Evolutionary conservation across 2,329 filamentous ascomycete species (phyloP), one percentile per base, ranked within the genome.

Genomic region (Calonectria pseudoturangicola): DNA sequence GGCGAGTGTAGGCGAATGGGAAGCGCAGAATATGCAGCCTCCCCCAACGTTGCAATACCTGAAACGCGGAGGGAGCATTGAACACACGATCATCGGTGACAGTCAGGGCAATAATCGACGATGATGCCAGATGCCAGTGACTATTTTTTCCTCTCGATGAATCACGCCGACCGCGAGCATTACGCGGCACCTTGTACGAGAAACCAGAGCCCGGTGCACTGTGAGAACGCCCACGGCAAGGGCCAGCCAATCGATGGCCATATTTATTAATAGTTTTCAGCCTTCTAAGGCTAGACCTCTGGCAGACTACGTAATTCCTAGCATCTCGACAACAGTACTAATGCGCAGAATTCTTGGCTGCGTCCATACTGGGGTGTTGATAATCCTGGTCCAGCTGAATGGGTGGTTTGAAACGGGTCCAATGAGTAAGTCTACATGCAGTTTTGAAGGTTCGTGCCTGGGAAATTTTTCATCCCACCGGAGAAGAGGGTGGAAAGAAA

Each of bases 61-160:
- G 58, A 63, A 63, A 63, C 58, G 58, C 39, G 58, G 15, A 27
- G 39, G 18, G 58, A 28, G 25, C 15, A 36, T 16, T 25, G 28
- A 45, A 28, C 16, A 33, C n/a, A 47, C 9, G 8, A 18, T 8
- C 39, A 9, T 47, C 39, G 58, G 39, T 47, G 25, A 12, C 58
- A 33, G n/a, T 28, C 58, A 9, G 25, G 58, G 41, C 45, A 63
- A 63, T 63, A 45, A 47, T 45, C 58, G 2, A 47, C 25, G 8
- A 33, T 12, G 15, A 33, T 15, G 41, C 39, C 9, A n/a, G 41
- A 33, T 6, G 41, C 30, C 27, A 8, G 21, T 48, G 10, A 36
- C 33, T 10, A 36, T 48, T 60, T 60, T 60, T 41, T 21, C 25
- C 4, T 25, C 54, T 12, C n/a, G 13, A 41, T 41, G 54, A 41